These are phyloP conservation scores for Debaryomyces udenii DNA, from an alignment of 1,139 yeast genomes.

Conservation along the genomic window DNA sequence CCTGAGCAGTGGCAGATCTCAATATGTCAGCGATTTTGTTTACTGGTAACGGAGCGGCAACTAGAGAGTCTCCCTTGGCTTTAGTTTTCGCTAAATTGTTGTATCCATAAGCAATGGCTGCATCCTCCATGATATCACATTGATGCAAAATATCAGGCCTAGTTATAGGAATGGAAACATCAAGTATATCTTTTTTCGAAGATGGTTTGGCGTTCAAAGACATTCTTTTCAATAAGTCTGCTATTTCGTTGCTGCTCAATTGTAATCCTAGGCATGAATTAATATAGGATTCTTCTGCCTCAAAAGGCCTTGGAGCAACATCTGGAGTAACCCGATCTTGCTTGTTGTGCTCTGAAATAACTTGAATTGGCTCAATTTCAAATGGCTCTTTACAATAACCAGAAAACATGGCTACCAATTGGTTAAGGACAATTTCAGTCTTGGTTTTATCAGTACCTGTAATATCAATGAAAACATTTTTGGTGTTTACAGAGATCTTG, in stretches of 20 bases:
- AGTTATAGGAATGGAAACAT: conserved; percentile 85
- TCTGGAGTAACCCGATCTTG: conserved; percentile 80
- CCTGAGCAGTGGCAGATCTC: conserved; percentile 88
- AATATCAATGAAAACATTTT: conserved; percentile 86
- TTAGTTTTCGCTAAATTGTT: conserved; percentile 83
- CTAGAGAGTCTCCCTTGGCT: conserved; percentile 77
- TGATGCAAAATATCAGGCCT: conserved; percentile 96
- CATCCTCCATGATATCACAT: conserved; percentile 99
- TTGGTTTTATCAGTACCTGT: conserved; percentile 96
- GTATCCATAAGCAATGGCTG: conserved; percentile 95
- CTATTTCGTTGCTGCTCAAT: conserved; percentile 68
- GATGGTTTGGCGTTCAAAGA: conserved; percentile 69
- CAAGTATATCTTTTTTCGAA: conserved; percentile 49
- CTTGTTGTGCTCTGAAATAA: conserved; percentile 81
- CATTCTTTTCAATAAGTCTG: conserved; percentile 75
- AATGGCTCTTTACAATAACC: conserved; percentile 78
- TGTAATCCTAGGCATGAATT: conserved; percentile 89
- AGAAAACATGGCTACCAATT: conserved; percentile 93
- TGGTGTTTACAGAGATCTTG: conserved; percentile 82
- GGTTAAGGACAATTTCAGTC: conserved; percentile 87
- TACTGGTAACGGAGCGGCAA: conserved; percentile 87
- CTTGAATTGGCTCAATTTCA: conserved; percentile 84
- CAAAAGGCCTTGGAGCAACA: conserved; percentile 64
- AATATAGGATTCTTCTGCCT: conserved; percentile 82
- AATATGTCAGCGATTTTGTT: conserved; percentile 90